phyloP scores from a whole-genome alignment of 148 eudicot genomes.

The Suaeda aralocaspica region DNA sequence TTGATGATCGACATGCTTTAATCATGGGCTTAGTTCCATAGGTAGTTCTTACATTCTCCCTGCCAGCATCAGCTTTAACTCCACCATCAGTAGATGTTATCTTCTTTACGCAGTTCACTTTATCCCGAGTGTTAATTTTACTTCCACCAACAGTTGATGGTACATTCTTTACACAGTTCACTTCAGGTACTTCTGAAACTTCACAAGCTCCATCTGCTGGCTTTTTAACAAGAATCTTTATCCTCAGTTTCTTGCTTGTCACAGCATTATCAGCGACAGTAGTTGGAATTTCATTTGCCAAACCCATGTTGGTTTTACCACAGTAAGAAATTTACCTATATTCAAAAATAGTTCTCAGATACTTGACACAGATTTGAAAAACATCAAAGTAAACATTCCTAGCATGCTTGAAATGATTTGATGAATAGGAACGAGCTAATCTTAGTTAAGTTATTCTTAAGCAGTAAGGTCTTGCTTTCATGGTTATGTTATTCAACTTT shows the following conservation, averaged over 20 bases:
- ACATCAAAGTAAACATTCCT: no score
- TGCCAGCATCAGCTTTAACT: conserved; percentile 11
- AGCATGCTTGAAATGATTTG: no score
- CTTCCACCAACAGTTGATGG: background rate
- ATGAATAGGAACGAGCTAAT: no score
- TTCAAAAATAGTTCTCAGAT: no score
- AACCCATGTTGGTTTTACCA: conserved; percentile 11
- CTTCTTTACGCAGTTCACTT: conserved; percentile 2
- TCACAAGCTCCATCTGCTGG: conserved; percentile 14
- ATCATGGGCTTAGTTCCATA: conserved; percentile 30
- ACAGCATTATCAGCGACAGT: conserved; percentile 17
- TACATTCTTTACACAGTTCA: conserved; percentile 1
- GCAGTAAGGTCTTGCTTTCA: no score
- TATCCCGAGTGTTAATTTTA: no score
- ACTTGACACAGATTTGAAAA: no score
- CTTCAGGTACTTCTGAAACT: background rate
- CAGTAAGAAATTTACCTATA: background rate
- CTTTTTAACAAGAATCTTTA: conserved; percentile 29
- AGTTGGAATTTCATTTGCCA: conserved; percentile 1
- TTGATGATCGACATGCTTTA: conserved; percentile 11
- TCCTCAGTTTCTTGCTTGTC: conserved; percentile 15
- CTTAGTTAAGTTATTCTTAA: no score
- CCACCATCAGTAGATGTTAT: background rate
- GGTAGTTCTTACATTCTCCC: conserved; percentile 13
- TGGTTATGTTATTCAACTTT: no score